These are phyloP conservation scores for Talaromyces borbonicus DNA, from an alignment of 495 filamentous ascomycete genomes.

Conservation along the genomic window DNA sequence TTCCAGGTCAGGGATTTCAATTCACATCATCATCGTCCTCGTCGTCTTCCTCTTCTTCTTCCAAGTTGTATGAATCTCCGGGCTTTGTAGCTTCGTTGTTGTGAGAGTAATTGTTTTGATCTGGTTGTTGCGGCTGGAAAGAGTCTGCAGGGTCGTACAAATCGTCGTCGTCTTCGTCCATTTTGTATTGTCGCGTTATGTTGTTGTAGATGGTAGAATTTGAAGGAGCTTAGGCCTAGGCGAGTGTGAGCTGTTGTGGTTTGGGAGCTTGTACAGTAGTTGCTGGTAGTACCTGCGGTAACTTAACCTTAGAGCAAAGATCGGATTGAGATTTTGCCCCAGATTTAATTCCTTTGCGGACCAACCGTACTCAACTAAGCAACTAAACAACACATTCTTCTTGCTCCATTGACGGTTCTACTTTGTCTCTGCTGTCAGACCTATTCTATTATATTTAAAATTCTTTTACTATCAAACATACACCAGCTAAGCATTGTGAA, in stretches of 20 bases:
- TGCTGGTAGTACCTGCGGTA: too few relatives aligned
- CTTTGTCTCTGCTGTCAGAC: too few relatives aligned
- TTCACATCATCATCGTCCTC: conserved; percentile 57
- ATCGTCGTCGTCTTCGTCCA: conserved; percentile 47
- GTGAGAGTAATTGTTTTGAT: conserved; percentile 17
- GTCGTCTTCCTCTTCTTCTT: conserved; percentile 63
- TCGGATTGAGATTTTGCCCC: conserved; percentile 1
- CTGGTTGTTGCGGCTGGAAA: conserved; percentile 22
- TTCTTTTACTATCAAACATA: too few relatives aligned
- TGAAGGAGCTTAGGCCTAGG: neutral
- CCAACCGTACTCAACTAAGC: neutral
- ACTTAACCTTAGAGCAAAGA: neutral
- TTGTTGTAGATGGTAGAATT: neutral
- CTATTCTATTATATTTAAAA: too few relatives aligned
- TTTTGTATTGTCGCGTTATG: conserved; percentile 12
- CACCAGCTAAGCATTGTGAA: too few relatives aligned
- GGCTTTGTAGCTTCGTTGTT: conserved; percentile 28
- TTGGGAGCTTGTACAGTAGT: too few relatives aligned
- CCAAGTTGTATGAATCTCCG: conserved; percentile 58
- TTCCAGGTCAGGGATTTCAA: conserved; percentile 22
- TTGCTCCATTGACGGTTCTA: neutral
- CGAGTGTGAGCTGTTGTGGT: too few relatives aligned
- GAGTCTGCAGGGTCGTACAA: conserved; percentile 42
- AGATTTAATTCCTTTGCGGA: conserved; percentile 3
- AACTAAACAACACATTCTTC: neutral